phyloP scores from a whole-genome alignment of 495 filamentous ascomycete species.

The Aspergillus conjunctus region DNA sequence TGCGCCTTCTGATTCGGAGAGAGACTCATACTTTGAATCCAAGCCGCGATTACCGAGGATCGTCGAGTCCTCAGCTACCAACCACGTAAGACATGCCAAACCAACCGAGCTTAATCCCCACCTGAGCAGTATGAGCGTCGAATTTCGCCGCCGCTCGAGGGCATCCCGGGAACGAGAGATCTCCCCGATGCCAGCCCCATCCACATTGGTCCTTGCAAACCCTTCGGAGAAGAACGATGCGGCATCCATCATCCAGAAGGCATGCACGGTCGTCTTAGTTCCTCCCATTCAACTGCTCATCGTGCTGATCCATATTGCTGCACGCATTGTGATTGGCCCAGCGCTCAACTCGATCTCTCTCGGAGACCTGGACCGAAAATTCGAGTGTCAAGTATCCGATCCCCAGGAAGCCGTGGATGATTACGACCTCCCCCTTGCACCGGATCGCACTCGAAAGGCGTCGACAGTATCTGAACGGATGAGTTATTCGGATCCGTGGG shows the following conservation, averaged over 20 bases:
- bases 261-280: conserved; percentile 70
- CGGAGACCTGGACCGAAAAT: conserved; percentile 21
- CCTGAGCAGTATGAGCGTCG: conserved; percentile 49
- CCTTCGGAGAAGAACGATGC: conserved; percentile 58
- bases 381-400: conserved; percentile 24
- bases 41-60: conserved; percentile 4
- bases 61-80: conserved; percentile 8
- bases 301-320: conserved; percentile 77
- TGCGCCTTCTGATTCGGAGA: neutral
- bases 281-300: conserved; percentile 75
- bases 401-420: conserved; percentile 39
- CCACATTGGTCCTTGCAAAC: conserved; percentile 57
- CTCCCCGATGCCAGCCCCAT: conserved; percentile 70
- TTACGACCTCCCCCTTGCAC: conserved; percentile 45
- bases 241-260: conserved; percentile 69
- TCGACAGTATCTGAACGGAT: conserved; percentile 36
- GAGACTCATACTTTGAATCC: conserved; percentile 9
- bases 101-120: conserved; percentile 34
- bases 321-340: conserved; percentile 66
- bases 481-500: conserved; percentile 36
- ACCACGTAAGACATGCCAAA: neutral
- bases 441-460: conserved; percentile 27
- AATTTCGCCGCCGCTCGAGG: conserved; percentile 55
- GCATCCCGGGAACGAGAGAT: conserved; percentile 60
- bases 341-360: conserved; percentile 26